Conservation (phyloP, 805 yeast genomes). For the Candida railenensis region DNA sequence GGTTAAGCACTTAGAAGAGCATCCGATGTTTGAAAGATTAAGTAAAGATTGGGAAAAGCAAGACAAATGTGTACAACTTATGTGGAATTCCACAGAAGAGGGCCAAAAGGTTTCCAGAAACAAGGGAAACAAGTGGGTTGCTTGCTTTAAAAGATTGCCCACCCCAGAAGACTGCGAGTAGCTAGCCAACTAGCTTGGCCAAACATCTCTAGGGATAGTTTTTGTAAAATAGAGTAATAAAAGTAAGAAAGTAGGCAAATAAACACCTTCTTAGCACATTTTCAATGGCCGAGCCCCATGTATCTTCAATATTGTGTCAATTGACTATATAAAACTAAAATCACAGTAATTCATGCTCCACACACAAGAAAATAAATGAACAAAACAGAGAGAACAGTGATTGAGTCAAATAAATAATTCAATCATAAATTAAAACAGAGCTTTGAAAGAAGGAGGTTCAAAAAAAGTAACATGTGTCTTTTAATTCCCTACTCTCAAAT, state of each 20-base stretch:
- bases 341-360: background rate
- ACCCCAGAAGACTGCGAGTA: slow-evolving; percentile 43
- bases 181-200: background rate
- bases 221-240: too few species aligned
- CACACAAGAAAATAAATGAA: background rate
- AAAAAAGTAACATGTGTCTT: background rate
- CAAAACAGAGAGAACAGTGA: background rate
- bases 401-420: background rate
- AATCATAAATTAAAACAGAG: background rate
- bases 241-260: background rate
- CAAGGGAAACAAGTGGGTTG: slow-evolving; percentile 81
- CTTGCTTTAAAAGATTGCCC: slow-evolving; percentile 78
- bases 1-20: slow-evolving; percentile 87
- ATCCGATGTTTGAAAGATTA: slow-evolving; percentile 86
- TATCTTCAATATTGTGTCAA: background rate
- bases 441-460: background rate
- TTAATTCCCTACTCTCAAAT: background rate
- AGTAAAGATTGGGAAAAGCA: slow-evolving; percentile 72
- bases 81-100: slow-evolving; percentile 95
- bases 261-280: background rate
- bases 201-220: too few species aligned
- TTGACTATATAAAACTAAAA: background rate
- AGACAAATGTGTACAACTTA: slow-evolving; percentile 81
- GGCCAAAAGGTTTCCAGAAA: slow-evolving; percentile 95
- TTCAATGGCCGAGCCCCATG: too few species aligned